A percentile compares a stretch with the other conserved stretches of the same genome.
Conservation (phyloP, 1,139 yeast species). For the Taphrina flavorubra region DNA sequence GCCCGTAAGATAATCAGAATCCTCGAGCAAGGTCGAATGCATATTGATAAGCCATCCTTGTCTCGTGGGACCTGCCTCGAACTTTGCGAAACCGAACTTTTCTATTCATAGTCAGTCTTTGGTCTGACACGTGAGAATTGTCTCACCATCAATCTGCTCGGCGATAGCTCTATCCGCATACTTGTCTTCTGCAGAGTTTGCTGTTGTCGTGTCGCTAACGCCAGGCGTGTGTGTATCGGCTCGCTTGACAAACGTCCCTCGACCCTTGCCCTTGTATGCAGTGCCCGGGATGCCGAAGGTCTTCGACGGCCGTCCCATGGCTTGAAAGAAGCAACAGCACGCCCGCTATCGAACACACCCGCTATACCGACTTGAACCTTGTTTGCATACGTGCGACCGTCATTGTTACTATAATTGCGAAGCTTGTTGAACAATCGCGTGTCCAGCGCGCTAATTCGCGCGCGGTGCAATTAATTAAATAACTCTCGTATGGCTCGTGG, state of each 20-base stretch:
- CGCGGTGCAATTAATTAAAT: slow-evolving; percentile 3
- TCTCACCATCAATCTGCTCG: slow-evolving; percentile 33
- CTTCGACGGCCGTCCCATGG: slow-evolving; percentile 32
- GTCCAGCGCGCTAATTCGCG: slow-evolving; percentile 6
- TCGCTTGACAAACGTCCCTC: slow-evolving; percentile 27
- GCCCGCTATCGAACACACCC: too few species aligned
- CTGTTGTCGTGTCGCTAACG: slow-evolving; percentile 29
- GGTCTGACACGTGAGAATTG: background rate
- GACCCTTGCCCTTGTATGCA: slow-evolving; percentile 16
- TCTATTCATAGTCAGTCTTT: slow-evolving; percentile 57
- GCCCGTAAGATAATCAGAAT: slow-evolving; percentile 64
- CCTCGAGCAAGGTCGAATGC: slow-evolving; percentile 64
- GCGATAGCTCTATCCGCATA: slow-evolving; percentile 23
- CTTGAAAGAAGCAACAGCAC: background rate
- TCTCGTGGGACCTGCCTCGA: slow-evolving; percentile 72
- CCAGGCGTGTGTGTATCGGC: slow-evolving; percentile 18
- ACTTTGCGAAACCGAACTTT: slow-evolving; percentile 82
- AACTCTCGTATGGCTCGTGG: slow-evolving; percentile 1
- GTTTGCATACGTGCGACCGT: background rate
- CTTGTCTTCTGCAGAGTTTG: slow-evolving; percentile 32
- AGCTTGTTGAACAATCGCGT: background rate
- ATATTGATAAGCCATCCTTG: slow-evolving; percentile 89
- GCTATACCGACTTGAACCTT: background rate
- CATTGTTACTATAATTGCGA: background rate
- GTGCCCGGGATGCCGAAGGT: slow-evolving; percentile 36